Conservation (phyloP, 805 yeast species). For the Maudiozyma turicensis region DNA sequence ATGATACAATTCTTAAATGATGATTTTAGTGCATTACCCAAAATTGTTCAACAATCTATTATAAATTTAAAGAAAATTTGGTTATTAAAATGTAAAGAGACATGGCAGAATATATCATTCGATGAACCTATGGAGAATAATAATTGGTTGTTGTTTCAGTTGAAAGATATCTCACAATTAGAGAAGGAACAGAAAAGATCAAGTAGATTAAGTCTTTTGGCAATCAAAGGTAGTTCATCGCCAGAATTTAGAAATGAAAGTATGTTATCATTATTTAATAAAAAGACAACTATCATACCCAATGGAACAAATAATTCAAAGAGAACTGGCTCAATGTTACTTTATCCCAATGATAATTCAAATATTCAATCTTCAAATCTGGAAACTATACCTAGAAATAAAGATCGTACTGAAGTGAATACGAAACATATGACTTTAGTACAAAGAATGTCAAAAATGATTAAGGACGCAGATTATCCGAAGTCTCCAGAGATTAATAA, state of each 20-base stretch:
- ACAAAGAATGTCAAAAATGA: constrained; percentile 15
- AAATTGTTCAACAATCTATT: constrained; percentile 31
- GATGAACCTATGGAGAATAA: constrained; percentile 12
- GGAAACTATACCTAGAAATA: not conserved
- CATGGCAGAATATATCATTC: constrained; percentile 22
- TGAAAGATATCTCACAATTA: constrained; percentile 17
- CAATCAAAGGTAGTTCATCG: constrained; percentile 22
- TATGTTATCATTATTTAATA: constrained; percentile 24
- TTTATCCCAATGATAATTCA: constrained; percentile 23
- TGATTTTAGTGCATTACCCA: constrained; percentile 8
- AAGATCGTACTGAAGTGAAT: constrained; percentile 4
- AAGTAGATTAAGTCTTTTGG: constrained; percentile 24
- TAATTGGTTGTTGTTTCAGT: constrained; percentile 16
- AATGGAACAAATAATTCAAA: constrained; percentile 1
- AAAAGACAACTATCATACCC: not conserved
- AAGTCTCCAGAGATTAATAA: constrained; percentile 33
- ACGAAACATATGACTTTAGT: not conserved
- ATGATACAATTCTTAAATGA: constrained; percentile 36
- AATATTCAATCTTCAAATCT: constrained; percentile 2
- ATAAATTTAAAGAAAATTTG: constrained; percentile 41
- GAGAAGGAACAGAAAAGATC: constrained; percentile 10
- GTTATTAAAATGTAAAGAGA: constrained; percentile 27
- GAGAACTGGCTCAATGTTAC: constrained; percentile 24
- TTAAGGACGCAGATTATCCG: constrained; percentile 35
- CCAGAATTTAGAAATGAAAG: constrained; percentile 27